Base-by-base conservation (phyloP, 352 stramenopile genomes). In the Globisporangium sylvaticum region DNA sequence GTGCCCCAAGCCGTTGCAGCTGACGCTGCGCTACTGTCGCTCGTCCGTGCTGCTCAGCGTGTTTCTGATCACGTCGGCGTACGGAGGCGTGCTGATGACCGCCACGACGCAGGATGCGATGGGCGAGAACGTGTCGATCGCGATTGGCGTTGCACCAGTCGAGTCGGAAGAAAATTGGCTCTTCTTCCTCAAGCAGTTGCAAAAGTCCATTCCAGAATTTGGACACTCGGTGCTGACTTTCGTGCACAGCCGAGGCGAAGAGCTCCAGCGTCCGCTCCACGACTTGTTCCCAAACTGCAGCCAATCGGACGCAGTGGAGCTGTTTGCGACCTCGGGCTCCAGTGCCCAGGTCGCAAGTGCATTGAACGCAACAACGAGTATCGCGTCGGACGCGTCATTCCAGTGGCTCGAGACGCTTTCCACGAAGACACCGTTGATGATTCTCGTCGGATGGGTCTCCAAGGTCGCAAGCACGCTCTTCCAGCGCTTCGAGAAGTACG, bases 371-470 rank as follows among this genome's bases (percentile, higher is more conserved):
- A 34, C 50, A 58, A 39, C 56, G 58, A 77, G 50, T 68, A 66
- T 59, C 32, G 61, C 37, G 55, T 65, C 15, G 58, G 72, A 77
- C 58, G 67, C 73, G 42, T 79, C 75, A 14, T 73, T 92, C 60
- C 76, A 84, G 59, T 93, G 83, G 83, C 65, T 93, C 48, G 85
- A 93, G 68, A 62, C 59, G 15, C 66, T 93, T 9, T 91, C 83
- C 53, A 37, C 57, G 18, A 93, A 91, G 68, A 74, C 83, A 18
- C 85, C 85, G 22, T 69, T 91, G 10, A 93, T 93, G 85, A 90
- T 93, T 27, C 70, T 93, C 8, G 83, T 90, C 15, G 81, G 83
- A 10, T 93, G 85, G 85, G 81, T 93, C 18, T 93, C 85, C n/a
- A 87, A 87, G 55, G 82, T 91, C 24, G 85, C 85, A 15, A 83